Evolutionary conservation across 1,284 basidiomycete species (phyloP).

Genomic region (Papiliotrema flavescens): DNA sequence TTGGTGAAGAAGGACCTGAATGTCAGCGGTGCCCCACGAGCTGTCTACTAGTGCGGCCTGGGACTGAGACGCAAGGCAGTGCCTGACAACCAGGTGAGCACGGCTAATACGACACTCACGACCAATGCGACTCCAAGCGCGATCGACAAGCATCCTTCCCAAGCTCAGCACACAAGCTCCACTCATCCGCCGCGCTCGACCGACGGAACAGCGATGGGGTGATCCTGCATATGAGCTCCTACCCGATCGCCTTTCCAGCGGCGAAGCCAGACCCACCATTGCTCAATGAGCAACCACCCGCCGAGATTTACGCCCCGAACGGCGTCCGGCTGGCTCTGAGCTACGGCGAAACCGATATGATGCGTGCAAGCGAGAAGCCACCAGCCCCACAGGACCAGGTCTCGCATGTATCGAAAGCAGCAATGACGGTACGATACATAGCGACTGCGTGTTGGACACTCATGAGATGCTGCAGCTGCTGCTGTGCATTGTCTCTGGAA

Average conservation of each 20-base stretch:
- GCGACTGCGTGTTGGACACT: no score
- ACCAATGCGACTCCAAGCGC: slow-evolving; percentile 23
- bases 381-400: background rate
- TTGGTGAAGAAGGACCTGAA: slow-evolving; percentile 36
- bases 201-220: slow-evolving; percentile 26
- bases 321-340: background rate
- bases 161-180: slow-evolving; percentile 21
- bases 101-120: slow-evolving; percentile 12
- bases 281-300: slow-evolving; percentile 25
- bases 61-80: no score
- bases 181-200: slow-evolving; percentile 22
- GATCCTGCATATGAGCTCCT: slow-evolving; percentile 22
- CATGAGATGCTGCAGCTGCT: no score
- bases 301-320: slow-evolving; percentile 29
- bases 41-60: no score
- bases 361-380: background rate
- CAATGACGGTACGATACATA: no score
- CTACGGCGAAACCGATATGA: no score
- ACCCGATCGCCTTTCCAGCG: background rate
- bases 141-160: slow-evolving; percentile 16
- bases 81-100: no score
- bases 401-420: no score
- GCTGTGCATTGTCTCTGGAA: no score
- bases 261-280: slow-evolving; percentile 16
- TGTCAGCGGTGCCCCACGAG: background rate